Base-by-base conservation (phyloP, 768 basidiomycete species). In the Podaxis sp. region DNA sequence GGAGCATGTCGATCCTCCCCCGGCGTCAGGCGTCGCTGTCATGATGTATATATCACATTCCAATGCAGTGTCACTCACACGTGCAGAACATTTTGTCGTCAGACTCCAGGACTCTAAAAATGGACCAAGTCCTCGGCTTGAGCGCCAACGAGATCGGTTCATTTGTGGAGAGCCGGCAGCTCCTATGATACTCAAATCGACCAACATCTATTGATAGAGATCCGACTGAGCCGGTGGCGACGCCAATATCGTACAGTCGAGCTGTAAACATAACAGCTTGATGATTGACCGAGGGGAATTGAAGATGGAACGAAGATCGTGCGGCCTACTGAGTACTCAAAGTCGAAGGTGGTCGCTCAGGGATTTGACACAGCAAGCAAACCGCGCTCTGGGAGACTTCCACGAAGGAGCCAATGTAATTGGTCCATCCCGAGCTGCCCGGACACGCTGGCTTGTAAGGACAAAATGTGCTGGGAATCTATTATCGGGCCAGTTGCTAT, bases 401-500 rank as follows among this genome's bases (percentile, higher is more conserved):
- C 22, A 26, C 19, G 30, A 22, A 52, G 53, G 38, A 60, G 51
- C 33, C 59, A 60, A 42, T 11, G 33, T n/a, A 30, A 55, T 39
- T 57, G 13, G 46, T 26, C 36, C 44, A 46, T 49, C 36, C 46
- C 55, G 54, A 33, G 13, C 55, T 39, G 17, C 9, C 61, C 44
- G 61, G 54, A 63, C 30, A 63, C 24, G 40, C 33, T 36, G 53
- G 53, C 53, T 62, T 28, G 44, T 9, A 33, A 63, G 11, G 55
- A 40, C 36, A 40, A 40, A 52, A n/a, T 19, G 24, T 26, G 4
- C 8, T 39, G 13, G 15, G 46, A 46, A 58, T 58, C 38, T 52
- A 44, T 52, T 12, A 55, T 44, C 11, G 54, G 22, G 24, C 42
- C 36, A 49, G 61, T 62, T 62, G 61, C 53, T 62, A 62, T 62